Evolutionary conservation across 2,329 filamentous ascomycete genomes (phyloP).

Genomic region (Epicoccum sorghinum): DNA sequence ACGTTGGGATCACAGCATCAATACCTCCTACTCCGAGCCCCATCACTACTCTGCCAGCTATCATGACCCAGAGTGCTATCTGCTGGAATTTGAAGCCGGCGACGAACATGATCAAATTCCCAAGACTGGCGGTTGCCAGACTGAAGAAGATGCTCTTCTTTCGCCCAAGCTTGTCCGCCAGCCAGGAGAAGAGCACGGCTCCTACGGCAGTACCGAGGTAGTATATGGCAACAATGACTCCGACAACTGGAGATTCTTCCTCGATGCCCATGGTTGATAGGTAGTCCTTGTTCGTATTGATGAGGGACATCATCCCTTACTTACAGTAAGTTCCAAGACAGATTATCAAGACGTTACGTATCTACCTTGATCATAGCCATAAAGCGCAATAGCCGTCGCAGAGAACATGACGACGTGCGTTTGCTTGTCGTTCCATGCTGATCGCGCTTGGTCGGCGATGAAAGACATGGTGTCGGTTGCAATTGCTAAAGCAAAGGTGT

Average conservation of each 20-base stretch:
- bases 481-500: constrained; percentile 6
- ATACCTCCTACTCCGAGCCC: constrained; percentile 65
- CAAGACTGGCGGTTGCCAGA: constrained; percentile 59
- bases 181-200: constrained; percentile 62
- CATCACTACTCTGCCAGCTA: constrained; percentile 60
- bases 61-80: constrained; percentile 55
- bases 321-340: neutral
- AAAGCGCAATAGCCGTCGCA: constrained; percentile 60
- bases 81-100: constrained; percentile 56
- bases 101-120: constrained; percentile 67
- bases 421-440: constrained; percentile 47
- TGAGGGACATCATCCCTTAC: constrained; percentile 58
- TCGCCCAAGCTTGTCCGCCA: constrained; percentile 61
- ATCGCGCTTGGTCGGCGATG: constrained; percentile 23
- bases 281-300: constrained; percentile 63
- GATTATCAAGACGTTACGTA: neutral
- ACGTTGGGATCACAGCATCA: constrained; percentile 66
- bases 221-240: constrained; percentile 66
- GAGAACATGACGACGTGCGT: constrained; percentile 60
- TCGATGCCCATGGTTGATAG: constrained; percentile 63
- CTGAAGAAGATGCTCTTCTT: constrained; percentile 63
- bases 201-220: constrained; percentile 67
- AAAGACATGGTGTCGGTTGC: constrained; percentile 18
- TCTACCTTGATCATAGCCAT: constrained; percentile 52
- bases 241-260: constrained; percentile 59